Evolutionary conservation across 495 filamentous ascomycete genomes (phyloP), one percentile per base, ranked within the genome.

Genomic region (Parathielavia appendiculata): DNA sequence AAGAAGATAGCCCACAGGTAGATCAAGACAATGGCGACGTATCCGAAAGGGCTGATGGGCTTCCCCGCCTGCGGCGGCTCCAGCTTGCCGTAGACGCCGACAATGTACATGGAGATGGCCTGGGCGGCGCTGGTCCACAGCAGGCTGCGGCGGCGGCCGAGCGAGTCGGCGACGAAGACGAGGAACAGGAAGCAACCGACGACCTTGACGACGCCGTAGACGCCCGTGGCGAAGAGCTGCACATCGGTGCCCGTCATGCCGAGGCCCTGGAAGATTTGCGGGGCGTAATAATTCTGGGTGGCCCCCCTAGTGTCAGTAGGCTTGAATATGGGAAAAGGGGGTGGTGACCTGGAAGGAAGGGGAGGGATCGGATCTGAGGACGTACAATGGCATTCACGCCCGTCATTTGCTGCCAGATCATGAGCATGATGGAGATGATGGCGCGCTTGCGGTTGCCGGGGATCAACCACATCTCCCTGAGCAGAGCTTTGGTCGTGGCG

Each of bases 371-470:
- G n/a, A n/a, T n/a, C n/a, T n/a, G 3, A 51, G 48, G 5, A 36
- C 48, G 5, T 51, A 51, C 48, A 63, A 74, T 73, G 14, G 74
- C 82, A 60, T 86, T 86, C 16, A 80, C 83, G 16, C 79, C 83
- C 0, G 84, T 87, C 82, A 85, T 83, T 65, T 87, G 85, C 70
- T 89, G 86, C 70, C 83, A 88, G 60, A 88, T 61, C 85, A 88
- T 87, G 43, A 89, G 77, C 35, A 78, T 69, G 10, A 73, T 60
- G 26, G 63, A 65, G 13, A 60, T 61, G 35, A 64, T 38, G 22
- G 64, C 52, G 1, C 79, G 75, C 52, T 79, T 79, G 34, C 77
- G 73, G 61, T 81, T 80, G 0, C 77, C 78, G 0, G 75, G 71
- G 56, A 89, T 82, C 10, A 75, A 68, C 81, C 84, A 89, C 81